These are phyloP conservation scores for Metarhizium album DNA, from an alignment of 2,329 filamentous ascomycete species.

Conservation along the genomic window DNA sequence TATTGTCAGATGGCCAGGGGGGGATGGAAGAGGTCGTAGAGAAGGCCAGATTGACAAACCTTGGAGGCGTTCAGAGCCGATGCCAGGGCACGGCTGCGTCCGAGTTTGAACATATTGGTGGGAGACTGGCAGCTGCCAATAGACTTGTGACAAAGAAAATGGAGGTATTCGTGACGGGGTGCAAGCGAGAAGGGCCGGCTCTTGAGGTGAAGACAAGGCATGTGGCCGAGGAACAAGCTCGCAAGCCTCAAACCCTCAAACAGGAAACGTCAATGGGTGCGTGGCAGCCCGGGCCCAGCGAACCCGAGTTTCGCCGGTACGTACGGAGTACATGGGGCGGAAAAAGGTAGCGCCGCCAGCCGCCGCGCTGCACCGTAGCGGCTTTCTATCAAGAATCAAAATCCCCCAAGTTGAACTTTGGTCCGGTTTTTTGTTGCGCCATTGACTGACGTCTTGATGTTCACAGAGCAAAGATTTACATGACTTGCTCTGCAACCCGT, in stretches of 20 bases:
- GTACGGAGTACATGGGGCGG: no score
- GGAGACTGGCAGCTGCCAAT: constrained; percentile 10
- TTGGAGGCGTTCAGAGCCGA: constrained; percentile 68
- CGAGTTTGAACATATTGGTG: constrained; percentile 73
- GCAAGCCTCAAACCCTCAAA: constrained; percentile 13
- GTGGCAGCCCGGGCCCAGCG: constrained; percentile 6
- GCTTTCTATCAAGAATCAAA: no score
- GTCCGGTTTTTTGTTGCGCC: no score
- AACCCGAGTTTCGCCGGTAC: constrained; percentile 13
- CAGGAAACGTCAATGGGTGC: constrained; percentile 10
- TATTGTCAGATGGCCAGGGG: constrained; percentile 8
- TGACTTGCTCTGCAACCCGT: no score
- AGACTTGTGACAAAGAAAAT: constrained; percentile 8
- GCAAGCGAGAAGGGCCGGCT: constrained; percentile 1
- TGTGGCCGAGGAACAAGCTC: constrained; percentile 7
- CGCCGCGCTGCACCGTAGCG: no score
- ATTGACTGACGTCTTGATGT: no score
- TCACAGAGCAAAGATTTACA: no score
- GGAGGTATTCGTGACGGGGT: constrained; percentile 9
- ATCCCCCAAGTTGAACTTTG: no score
- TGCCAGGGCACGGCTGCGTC: constrained; percentile 69
- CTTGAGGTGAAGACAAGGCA: constrained; percentile 4
- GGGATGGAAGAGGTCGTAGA: constrained; percentile 5
- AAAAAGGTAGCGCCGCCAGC: constrained; percentile 8
- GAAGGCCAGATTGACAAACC: constrained; percentile 37